Conservation (phyloP, 2,329 filamentous ascomycete species). For the Colletotrichum sidae region DNA sequence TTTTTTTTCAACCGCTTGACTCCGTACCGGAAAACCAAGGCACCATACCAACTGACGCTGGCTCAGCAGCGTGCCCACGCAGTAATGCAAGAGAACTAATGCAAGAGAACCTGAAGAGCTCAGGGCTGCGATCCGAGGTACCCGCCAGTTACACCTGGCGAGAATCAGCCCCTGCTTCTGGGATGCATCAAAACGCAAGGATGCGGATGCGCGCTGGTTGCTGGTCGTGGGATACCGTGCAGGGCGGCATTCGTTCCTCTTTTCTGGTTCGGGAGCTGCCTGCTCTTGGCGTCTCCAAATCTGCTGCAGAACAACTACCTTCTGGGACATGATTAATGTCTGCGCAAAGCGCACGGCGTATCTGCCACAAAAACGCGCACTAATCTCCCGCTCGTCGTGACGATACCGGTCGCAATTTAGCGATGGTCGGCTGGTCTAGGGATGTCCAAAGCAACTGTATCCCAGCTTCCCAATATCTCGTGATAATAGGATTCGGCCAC, state of each 20-base stretch:
- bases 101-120: conserved; percentile 21
- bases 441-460: too few species aligned
- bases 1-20: too few species aligned
- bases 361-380: conserved; percentile 26
- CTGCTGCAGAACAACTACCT: conserved; percentile 35
- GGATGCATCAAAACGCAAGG: conserved; percentile 27
- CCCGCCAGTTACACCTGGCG: conserved; percentile 32
- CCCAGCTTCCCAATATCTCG: neutral
- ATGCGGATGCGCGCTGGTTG: conserved; percentile 19
- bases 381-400: conserved; percentile 7
- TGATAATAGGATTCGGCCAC: conserved; percentile 4
- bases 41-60: too few species aligned
- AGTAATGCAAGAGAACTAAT: conserved; percentile 7
- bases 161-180: conserved; percentile 29
- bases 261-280: conserved; percentile 27
- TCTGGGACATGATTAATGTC: conserved; percentile 12
- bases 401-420: conserved; percentile 6
- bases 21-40: too few species aligned
- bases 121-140: conserved; percentile 29
- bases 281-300: conserved; percentile 27
- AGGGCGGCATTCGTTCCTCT: conserved; percentile 27
- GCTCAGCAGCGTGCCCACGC: neutral
- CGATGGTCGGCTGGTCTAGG: conserved; percentile 25
- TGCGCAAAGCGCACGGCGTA: conserved; percentile 16
- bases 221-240: conserved; percentile 28